Evolutionary conservation across 106 monocot species (phyloP), one percentile per base, ranked within the genome.

Genomic region (Dioscorea dumetorum): DNA sequence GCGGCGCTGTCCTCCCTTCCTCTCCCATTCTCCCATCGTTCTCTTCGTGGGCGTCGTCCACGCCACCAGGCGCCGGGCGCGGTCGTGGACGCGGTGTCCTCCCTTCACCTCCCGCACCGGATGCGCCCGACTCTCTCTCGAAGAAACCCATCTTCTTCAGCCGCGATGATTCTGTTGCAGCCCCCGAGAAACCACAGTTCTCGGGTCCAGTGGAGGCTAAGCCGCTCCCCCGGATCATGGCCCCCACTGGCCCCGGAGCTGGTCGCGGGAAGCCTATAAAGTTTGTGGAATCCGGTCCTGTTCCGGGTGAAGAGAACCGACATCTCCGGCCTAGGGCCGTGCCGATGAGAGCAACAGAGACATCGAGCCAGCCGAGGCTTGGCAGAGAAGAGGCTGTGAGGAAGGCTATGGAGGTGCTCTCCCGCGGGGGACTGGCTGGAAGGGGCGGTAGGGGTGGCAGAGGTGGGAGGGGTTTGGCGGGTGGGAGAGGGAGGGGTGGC

Each of bases 201-300:
- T 58, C 51, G 11, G 68, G 57, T 60, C 49, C 72, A 3, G 63
- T 41, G 0, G 65, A 54, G 21, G 33, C 10, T 8, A 4, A 49
- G 0, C 35, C 72, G 10, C 70, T 70, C 14, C 67, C 75, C 0
- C 50, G 48, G 56, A 48, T 35, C 22, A 8, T 83, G 19, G 54
- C 79, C 2, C 70, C 82, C 56, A 24, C 24, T 8, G 17, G 60
- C 1, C 21, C 83, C 5, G 84, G 82, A 5, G 68, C 75, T 0
- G 97, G 97, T 23, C 81, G 92, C 11, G 91, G 91, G 17, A 87
- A 75, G 57, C 70, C 73, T 9, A 33, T 72, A 2, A 23, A 70
- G 22, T 16, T 49, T 22, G 17, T n/a, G 13, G 32, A 57, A n/a
- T 19, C 79, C 24, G 57, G 14, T 0, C 6, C 83, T 14, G 57